Conservation (phyloP, 73 alveolate species). For the Symbiodinium pilosum region DNA sequence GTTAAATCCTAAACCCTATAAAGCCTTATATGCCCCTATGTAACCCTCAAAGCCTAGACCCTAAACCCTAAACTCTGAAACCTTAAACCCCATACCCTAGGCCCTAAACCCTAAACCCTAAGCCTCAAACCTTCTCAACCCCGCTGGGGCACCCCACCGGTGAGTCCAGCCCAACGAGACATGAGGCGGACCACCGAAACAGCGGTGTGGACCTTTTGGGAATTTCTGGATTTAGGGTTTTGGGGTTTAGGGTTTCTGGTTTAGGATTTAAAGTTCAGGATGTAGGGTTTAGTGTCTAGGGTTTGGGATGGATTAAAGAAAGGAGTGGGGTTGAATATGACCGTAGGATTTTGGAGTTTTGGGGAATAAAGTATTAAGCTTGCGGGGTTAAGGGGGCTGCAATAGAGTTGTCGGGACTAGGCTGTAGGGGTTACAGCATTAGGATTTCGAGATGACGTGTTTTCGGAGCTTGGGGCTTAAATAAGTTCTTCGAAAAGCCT, state of each 20-base stretch:
- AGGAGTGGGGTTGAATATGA: not conserved
- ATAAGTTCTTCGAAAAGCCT: no score
- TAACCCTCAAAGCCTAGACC: not conserved
- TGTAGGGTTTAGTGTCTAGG: not conserved
- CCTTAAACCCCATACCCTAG: not conserved
- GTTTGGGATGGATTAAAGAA: not conserved
- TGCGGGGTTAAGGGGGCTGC: not conserved
- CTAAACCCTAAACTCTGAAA: not conserved
- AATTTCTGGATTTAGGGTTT: not conserved
- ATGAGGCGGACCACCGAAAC: constrained; percentile 67
- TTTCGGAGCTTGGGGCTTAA: no score
- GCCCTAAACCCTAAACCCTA: not conserved
- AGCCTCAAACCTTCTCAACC: not conserved
- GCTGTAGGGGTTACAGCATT: no score
- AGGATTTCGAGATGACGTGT: no score
- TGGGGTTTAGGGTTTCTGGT: not conserved
- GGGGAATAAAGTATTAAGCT: not conserved
- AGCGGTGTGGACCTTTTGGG: constrained; percentile 82
- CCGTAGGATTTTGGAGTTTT: not conserved
- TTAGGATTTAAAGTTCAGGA: not conserved
- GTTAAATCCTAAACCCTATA: not conserved
- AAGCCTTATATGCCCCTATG: no score
- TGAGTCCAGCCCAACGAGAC: constrained; percentile 71
- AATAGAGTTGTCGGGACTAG: no score
- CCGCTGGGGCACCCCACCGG: not conserved